Conservation (phyloP, 2,329 filamentous ascomycete genomes). For the Penicillium sp. region DNA sequence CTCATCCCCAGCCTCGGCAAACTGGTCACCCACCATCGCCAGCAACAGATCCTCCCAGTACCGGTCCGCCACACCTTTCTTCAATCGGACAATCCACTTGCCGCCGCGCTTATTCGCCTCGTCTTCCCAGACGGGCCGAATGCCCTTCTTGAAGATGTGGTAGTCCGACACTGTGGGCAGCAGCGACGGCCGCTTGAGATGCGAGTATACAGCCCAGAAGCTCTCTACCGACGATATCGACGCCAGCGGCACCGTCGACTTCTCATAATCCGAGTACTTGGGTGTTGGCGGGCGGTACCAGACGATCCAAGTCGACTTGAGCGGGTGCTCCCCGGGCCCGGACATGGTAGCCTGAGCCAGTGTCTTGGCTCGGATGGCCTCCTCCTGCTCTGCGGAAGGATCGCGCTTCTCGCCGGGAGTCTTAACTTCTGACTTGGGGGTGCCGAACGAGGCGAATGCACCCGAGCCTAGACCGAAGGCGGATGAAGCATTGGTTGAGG, state of each 20-base stretch:
- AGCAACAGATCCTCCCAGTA: conserved; percentile 96
- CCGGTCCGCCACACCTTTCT: conserved; percentile 94
- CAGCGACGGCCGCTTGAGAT: conserved; percentile 83
- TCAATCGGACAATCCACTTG: conserved; percentile 95
- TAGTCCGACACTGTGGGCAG: conserved; percentile 94
- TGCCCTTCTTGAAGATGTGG: conserved; percentile 95
- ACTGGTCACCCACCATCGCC: conserved; percentile 90
- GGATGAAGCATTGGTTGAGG: conserved; percentile 74
- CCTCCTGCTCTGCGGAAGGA: conserved; percentile 47
- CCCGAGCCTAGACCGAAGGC: conserved; percentile 93
- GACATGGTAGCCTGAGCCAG: conserved; percentile 39
- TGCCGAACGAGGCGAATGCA: conserved; percentile 95
- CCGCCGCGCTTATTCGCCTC: conserved; percentile 94
- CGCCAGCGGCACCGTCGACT: conserved; percentile 86
- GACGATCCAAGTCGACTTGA: conserved; percentile 90
- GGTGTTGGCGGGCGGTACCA: conserved; percentile 97
- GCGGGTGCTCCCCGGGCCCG: conserved; percentile 52
- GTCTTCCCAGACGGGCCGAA: conserved; percentile 97
- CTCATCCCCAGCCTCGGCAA: conserved; percentile 87
- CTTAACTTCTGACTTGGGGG: conserved; percentile 82
- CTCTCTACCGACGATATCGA: conserved; percentile 79
- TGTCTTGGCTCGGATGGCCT: conserved; percentile 39
- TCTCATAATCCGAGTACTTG: conserved; percentile 98
- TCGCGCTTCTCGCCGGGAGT: conserved; percentile 65
- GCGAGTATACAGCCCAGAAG: conserved; percentile 85